Conservation (phyloP, 768 basidiomycete genomes). For the Rhodotorula toruloides region DNA sequence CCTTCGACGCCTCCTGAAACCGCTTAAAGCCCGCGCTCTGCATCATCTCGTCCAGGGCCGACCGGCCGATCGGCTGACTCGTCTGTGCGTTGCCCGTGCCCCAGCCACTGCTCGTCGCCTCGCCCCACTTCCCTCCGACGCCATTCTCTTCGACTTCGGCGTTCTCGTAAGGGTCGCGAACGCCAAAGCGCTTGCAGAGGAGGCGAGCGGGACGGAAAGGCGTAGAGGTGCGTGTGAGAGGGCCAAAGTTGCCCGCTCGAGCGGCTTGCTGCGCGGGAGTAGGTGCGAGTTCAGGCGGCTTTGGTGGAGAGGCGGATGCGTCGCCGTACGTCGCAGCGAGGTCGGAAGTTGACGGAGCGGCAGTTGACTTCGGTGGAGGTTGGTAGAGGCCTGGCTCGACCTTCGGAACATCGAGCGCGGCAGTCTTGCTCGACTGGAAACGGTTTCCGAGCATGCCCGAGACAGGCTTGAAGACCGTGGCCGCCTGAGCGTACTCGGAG, state of each 20-base stretch:
- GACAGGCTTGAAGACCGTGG: slow-evolving; percentile 83
- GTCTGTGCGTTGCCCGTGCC: slow-evolving; percentile 13
- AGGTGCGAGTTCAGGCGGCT: slow-evolving; percentile 49
- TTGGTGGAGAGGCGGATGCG: background rate
- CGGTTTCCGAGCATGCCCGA: slow-evolving; percentile 86
- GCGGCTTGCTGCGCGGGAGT: slow-evolving; percentile 73
- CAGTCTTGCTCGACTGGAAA: slow-evolving; percentile 73
- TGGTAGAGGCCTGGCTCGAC: slow-evolving; percentile 47
- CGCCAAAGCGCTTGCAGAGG: slow-evolving; percentile 87
- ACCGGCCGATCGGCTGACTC: slow-evolving; percentile 30
- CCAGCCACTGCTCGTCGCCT: slow-evolving; percentile 18
- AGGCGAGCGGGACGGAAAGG: slow-evolving; percentile 77
- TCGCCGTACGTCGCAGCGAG: slow-evolving; percentile 11
- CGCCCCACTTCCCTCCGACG: slow-evolving; percentile 26
- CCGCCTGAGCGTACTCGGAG: slow-evolving; percentile 77
- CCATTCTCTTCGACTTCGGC: slow-evolving; percentile 39
- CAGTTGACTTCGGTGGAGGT: slow-evolving; percentile 31
- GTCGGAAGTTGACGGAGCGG: background rate
- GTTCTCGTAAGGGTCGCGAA: slow-evolving; percentile 74
- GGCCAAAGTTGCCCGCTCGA: slow-evolving; percentile 80
- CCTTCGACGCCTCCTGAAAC: slow-evolving; percentile 36
- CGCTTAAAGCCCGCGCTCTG: slow-evolving; percentile 29
- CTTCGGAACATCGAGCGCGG: slow-evolving; percentile 31
- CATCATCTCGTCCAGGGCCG: slow-evolving; percentile 38
- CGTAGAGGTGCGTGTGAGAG: slow-evolving; percentile 67